A percentile compares a stretch with the other conserved stretches of the same genome.
phyloP scores from a whole-genome alignment of 148 eudicot species.

The Suaeda aralocaspica region DNA sequence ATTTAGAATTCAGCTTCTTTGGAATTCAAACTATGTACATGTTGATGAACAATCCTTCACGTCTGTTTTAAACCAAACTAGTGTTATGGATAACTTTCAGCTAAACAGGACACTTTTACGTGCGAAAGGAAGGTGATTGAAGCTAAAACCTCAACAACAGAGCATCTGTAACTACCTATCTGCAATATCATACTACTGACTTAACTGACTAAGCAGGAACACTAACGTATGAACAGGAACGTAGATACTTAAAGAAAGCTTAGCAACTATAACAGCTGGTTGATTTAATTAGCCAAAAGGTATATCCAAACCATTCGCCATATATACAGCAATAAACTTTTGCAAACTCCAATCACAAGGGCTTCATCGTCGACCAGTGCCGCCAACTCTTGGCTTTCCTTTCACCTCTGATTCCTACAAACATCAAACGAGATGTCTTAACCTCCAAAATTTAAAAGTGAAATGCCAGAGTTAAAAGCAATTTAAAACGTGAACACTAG shows the following conservation, averaged over 20 bases:
- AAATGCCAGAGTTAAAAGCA: neutral
- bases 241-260: neutral
- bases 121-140: too few relatives aligned
- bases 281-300: neutral
- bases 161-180: too few relatives aligned
- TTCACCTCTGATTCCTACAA: conserved; percentile 87
- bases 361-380: conserved; percentile 32
- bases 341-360: neutral
- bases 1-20: too few relatives aligned
- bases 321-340: conserved; percentile 4
- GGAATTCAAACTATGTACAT: too few relatives aligned
- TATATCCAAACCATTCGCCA: neutral
- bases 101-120: too few relatives aligned
- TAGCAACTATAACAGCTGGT: neutral
- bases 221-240: neutral
- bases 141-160: too few relatives aligned
- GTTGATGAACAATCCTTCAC: too few relatives aligned
- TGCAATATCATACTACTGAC: too few relatives aligned
- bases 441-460: neutral
- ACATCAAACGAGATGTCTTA: neutral
- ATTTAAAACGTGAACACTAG: neutral
- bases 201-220: neutral
- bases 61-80: too few relatives aligned
- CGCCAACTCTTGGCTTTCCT: conserved; percentile 65
- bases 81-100: too few relatives aligned